A percentile compares a stretch with the other conserved stretches of the same genome.
Conservation (phyloP, 148 eudicot species). For the Rhododendron griersonianum region DNA sequence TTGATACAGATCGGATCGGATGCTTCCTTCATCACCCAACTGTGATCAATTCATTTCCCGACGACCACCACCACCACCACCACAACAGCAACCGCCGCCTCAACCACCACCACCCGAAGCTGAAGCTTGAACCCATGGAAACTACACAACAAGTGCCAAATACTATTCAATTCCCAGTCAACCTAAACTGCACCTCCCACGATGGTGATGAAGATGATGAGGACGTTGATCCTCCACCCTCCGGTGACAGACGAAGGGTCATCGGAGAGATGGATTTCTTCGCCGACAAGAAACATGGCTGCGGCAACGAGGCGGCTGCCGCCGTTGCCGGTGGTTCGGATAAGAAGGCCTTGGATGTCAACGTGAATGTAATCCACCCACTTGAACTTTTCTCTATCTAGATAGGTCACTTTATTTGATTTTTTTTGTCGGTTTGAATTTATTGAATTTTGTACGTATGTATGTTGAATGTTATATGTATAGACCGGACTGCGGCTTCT, state of each 20-base stretch:
- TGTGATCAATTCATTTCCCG: constrained; percentile 14
- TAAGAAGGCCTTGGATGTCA: constrained; percentile 12
- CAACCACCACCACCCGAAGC: constrained; percentile 8
- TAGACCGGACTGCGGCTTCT: constrained; percentile 54
- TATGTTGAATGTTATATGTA: not conserved
- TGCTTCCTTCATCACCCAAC: constrained; percentile 16
- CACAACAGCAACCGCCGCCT: not conserved
- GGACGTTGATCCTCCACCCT: not conserved
- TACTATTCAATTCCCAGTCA: constrained; percentile 44
- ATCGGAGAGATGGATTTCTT: constrained; percentile 59
- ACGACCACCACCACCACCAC: not conserved
- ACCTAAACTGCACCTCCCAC: constrained; percentile 22
- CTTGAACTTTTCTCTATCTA: not conserved
- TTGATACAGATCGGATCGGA: constrained; percentile 48
- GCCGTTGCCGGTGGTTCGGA: not conserved
- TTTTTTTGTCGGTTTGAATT: not conserved
- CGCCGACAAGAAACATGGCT: constrained; percentile 20
- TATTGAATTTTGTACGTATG: not conserved
- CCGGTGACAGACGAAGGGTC: constrained; percentile 16
- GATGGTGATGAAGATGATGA: not conserved
- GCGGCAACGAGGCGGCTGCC: not conserved
- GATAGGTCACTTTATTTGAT: not conserved
- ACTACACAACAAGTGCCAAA: not conserved
- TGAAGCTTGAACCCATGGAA: constrained; percentile 20
- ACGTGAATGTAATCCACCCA: constrained; percentile 29